Conservation (phyloP, 345 rosid species). For the Linum lewisii region DNA sequence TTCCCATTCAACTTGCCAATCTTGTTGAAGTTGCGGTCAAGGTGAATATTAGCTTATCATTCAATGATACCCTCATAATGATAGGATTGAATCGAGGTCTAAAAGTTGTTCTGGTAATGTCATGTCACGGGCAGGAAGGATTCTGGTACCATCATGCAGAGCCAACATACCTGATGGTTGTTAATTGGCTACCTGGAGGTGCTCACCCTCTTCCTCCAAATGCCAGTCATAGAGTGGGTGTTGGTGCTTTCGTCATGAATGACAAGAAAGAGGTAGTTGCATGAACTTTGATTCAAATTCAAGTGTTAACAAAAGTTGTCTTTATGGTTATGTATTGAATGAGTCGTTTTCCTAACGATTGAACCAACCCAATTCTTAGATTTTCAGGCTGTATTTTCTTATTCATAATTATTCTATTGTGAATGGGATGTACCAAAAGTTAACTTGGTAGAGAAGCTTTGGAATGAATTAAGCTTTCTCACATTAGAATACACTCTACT, state of each 20-base stretch:
- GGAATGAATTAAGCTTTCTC: too few relatives aligned
- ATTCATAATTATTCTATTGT: too few relatives aligned
- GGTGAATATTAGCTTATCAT: conserved; percentile 27
- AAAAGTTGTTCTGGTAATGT: neutral
- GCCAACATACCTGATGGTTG: conserved; percentile 71
- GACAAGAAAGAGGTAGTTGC: conserved; percentile 57
- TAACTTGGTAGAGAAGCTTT: too few relatives aligned
- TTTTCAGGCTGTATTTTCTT: neutral
- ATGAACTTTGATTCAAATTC: too few relatives aligned
- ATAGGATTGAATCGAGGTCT: neutral
- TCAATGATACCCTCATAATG: neutral
- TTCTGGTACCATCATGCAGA: conserved; percentile 94
- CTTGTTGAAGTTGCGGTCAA: conserved; percentile 71
- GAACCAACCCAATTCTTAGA: neutral
- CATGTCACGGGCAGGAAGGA: conserved; percentile 46
- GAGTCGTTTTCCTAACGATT: neutral
- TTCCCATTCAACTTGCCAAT: conserved; percentile 52
- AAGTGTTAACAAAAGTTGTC: neutral
- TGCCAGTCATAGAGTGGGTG: conserved; percentile 73
- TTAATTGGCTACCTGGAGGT: conserved; percentile 63
- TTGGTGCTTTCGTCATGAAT: conserved; percentile 76
- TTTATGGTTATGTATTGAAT: neutral
- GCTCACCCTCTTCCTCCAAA: conserved; percentile 63
- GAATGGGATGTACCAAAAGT: too few relatives aligned
- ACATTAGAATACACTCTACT: too few relatives aligned